phyloP scores from a whole-genome alignment of 768 basidiomycete genomes.

The Lactarius pseudohatsudake region DNA sequence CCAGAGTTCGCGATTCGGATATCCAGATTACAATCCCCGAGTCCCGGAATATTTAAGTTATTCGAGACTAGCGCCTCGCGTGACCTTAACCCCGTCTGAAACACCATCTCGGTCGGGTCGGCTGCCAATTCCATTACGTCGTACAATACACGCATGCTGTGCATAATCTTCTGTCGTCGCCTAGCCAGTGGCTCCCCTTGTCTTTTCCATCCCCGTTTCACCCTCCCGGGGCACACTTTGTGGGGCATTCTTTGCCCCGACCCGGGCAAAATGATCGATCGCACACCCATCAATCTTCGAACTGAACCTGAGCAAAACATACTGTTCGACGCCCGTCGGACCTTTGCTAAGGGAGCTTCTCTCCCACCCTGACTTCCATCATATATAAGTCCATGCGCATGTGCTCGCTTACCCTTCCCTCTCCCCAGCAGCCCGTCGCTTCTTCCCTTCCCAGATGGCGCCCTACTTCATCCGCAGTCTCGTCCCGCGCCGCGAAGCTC shows the following conservation, averaged over 20 bases:
- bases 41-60: background rate
- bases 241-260: background rate
- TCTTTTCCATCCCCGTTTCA: background rate
- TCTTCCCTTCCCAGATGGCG: conserved; percentile 20
- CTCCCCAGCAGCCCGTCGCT: background rate
- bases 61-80: background rate
- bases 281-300: background rate
- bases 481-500: conserved; percentile 22
- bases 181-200: background rate
- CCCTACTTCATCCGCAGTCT: conserved; percentile 29
- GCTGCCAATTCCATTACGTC: background rate
- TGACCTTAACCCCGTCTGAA: background rate
- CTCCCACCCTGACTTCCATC: background rate
- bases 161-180: background rate
- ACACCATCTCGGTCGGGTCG: background rate
- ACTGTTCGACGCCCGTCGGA: background rate
- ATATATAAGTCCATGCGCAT: background rate
- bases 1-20: background rate
- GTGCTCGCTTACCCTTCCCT: background rate
- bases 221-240: background rate
- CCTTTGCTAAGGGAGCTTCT: background rate
- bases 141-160: background rate
- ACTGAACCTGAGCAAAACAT: background rate
- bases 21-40: background rate
- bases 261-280: background rate